A percentile compares a stretch with the other conserved stretches of the same genome.
Conservation (phyloP, 192 early-diverging fungal species). For the Backusella australiensis region DNA sequence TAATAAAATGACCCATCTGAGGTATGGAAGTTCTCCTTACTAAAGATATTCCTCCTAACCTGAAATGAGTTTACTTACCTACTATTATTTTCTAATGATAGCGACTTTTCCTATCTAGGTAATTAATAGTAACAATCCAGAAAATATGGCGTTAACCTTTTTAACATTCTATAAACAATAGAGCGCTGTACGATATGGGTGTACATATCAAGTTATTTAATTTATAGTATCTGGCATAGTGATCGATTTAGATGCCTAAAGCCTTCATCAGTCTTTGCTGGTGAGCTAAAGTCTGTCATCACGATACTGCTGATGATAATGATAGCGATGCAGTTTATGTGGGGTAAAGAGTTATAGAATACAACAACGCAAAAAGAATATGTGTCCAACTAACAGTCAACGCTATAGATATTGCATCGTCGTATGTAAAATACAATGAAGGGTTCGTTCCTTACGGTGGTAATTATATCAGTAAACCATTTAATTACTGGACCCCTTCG, state of each 20-base stretch:
- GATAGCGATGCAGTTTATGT: conserved; percentile 25
- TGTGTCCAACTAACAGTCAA: neutral
- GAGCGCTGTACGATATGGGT: conserved; percentile 14
- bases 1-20: conserved; percentile 16
- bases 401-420: conserved; percentile 24
- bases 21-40: neutral
- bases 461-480: conserved; percentile 24
- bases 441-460: conserved; percentile 16
- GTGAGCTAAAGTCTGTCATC: conserved; percentile 32
- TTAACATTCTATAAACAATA: neutral
- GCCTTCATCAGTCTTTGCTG: conserved; percentile 8
- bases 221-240: conserved; percentile 15
- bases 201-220: conserved; percentile 16
- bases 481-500: conserved; percentile 12
- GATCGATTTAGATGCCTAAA: conserved; percentile 27
- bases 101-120: conserved; percentile 33
- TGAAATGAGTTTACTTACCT: neutral
- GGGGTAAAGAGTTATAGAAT: conserved; percentile 18
- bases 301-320: conserved; percentile 30
- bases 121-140: neutral
- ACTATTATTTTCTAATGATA: neutral
- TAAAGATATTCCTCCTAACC: neutral
- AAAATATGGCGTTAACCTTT: neutral
- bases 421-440: conserved; percentile 30
- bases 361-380: neutral